Base-by-base conservation (phyloP, 495 filamentous ascomycete species). In the Penicillium tannophilum region DNA sequence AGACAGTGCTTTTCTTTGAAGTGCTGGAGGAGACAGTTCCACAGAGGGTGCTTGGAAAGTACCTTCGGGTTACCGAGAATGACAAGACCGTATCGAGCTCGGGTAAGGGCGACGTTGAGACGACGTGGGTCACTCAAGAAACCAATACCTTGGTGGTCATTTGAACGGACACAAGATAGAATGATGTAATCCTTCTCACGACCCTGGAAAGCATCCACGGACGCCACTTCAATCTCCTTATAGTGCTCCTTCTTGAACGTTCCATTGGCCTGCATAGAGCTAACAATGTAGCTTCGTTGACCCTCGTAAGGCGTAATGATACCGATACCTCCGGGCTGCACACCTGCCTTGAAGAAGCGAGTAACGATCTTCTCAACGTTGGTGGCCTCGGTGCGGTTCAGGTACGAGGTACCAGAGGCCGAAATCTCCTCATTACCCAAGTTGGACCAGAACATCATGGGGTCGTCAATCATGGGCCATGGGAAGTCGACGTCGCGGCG, bases 381-480 rank as follows among this genome's bases (percentile, higher is more conserved):
- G 10, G 91, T 88, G 9, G 94, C 92, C 70, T 99, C 94, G 3
- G 95, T 98, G 47, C 94, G 89, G 71, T 99, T 99, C 50, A 99
- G 86, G 68, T 98, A 99, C 9, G 93, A 97, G 1, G 95, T 99
- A 65, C 94, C 95, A 10, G 92, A 97, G 1, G 95, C 94, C 44
- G 92, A 96, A 54, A 99, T 98, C 71, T 99, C 94, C 70, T 99
- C 94, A 56, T 94, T 96, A 53, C 94, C 94, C 45, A 97, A 78
- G 69, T 98, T 98, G 8, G 93, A 95, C 94, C 94, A 99, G 79
- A 99, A 99, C 94, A 98, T 98, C 94, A 99, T 99, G 9, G 94
- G 94, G 57, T 86, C 88, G 63, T 98, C 95, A 49, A 80, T 84
- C 43, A 96, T 92, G 12, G 94, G 94, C 94, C 94, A 99, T 3